Conservation (phyloP, 192 early-diverging fungal species). For the Linderina pennispora region DNA sequence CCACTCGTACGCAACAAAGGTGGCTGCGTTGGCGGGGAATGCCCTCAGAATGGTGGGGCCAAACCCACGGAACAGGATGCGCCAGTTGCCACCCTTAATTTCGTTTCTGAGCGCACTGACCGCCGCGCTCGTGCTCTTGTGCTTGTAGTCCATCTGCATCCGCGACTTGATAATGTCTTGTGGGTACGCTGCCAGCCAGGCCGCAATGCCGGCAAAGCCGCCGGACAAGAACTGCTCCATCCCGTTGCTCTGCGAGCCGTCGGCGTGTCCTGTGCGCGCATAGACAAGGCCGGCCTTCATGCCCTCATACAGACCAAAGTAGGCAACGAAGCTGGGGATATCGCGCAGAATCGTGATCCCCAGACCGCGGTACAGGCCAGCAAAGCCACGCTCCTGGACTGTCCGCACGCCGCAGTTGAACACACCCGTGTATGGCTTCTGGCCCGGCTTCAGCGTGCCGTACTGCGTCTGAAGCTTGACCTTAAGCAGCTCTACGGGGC, state of each 20-base stretch:
- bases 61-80: constrained; percentile 46
- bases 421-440: constrained; percentile 33
- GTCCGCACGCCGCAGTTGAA: constrained; percentile 49
- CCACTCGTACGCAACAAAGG: constrained; percentile 74
- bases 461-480: constrained; percentile 90
- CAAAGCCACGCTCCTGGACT: constrained; percentile 56
- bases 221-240: constrained; percentile 69
- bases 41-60: constrained; percentile 46
- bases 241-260: constrained; percentile 45
- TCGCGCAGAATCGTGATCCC: constrained; percentile 72
- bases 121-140: constrained; percentile 43
- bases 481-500: constrained; percentile 92
- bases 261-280: constrained; percentile 41
- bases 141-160: constrained; percentile 53
- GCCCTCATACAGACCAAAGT: constrained; percentile 79
- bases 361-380: constrained; percentile 74
- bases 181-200: constrained; percentile 81
- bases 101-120: constrained; percentile 51
- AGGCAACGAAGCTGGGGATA: constrained; percentile 63
- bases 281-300: constrained; percentile 70
- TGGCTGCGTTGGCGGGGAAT: constrained; percentile 77
- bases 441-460: constrained; percentile 13
- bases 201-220: constrained; percentile 69
- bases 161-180: constrained; percentile 75
- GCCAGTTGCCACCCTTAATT: constrained; percentile 30